These are phyloP conservation scores for Yamadazyma phyllophila DNA, from an alignment of 805 yeast species.

Conservation along the genomic window DNA sequence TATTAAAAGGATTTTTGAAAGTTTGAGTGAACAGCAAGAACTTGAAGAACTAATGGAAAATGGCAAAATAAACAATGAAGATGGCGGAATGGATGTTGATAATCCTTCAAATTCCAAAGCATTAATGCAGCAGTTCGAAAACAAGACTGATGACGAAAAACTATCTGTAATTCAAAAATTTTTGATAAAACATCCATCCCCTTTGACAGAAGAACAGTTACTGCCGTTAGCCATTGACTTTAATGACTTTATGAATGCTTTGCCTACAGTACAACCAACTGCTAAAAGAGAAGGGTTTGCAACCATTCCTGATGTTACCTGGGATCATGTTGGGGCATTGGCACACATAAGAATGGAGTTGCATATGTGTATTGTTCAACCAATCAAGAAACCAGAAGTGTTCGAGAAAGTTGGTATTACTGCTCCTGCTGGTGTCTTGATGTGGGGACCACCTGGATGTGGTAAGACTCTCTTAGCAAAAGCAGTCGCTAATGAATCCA, in stretches of 20 bases:
- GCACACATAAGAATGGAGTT: slow-evolving; percentile 77
- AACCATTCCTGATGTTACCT: slow-evolving; percentile 94
- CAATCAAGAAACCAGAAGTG: slow-evolving; percentile 87
- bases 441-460: slow-evolving; percentile 99
- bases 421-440: slow-evolving; percentile 93
- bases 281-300: slow-evolving; percentile 99
- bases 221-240: slow-evolving; percentile 71
- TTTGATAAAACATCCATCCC: slow-evolving; percentile 70
- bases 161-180: slow-evolving; percentile 71
- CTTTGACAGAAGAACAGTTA: slow-evolving; percentile 73
- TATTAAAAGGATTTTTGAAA: slow-evolving; percentile 82
- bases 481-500: slow-evolving; percentile 96
- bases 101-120: slow-evolving; percentile 10
- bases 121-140: slow-evolving; percentile 25
- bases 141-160: slow-evolving; percentile 33
- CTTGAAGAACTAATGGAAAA: slow-evolving; percentile 15
- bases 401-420: slow-evolving; percentile 88
- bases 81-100: slow-evolving; percentile 37
- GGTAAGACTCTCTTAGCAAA: slow-evolving; percentile 96
- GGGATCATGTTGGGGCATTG: slow-evolving; percentile 94
- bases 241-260: slow-evolving; percentile 77
- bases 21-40: slow-evolving; percentile 45
- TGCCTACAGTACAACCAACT: slow-evolving; percentile 94
- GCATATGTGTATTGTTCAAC: slow-evolving; percentile 97
- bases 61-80: slow-evolving; percentile 1